phyloP scores from a whole-genome alignment of 2,329 filamentous ascomycete genomes.

The Fusarium sp. region DNA sequence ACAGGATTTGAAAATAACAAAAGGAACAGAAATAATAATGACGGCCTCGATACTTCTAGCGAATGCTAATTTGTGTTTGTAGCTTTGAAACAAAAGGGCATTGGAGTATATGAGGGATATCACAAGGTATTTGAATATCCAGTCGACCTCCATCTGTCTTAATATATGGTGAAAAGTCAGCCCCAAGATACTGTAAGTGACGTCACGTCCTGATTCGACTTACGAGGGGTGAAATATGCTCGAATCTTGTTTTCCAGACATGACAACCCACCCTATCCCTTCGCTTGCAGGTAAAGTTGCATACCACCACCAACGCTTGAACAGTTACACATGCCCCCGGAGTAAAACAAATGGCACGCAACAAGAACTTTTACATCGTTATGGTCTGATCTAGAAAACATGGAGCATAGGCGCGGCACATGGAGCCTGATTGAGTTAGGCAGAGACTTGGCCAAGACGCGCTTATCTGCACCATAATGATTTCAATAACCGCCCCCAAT shows the following conservation, averaged over 20 bases:
- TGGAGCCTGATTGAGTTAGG: slow-evolving; percentile 17
- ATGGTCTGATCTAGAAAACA: not conserved
- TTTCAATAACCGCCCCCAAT: not conserved
- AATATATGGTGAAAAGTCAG: not conserved
- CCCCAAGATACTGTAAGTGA: slow-evolving; percentile 20
- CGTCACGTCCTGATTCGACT: slow-evolving; percentile 12
- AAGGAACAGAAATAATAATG: slow-evolving; percentile 15
- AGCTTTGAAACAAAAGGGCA: not conserved
- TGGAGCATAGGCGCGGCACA: slow-evolving; percentile 16
- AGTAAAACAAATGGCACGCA: slow-evolving; percentile 2
- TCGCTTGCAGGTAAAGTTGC: not conserved
- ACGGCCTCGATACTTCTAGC: slow-evolving; percentile 27
- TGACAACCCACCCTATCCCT: not conserved
- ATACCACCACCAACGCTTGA: not conserved
- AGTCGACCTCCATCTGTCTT: not conserved
- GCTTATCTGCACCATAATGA: slow-evolving; percentile 15
- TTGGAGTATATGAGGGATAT: not conserved
- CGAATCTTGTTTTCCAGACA: slow-evolving; percentile 15
- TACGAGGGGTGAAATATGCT: not conserved
- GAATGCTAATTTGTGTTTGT: slow-evolving; percentile 3
- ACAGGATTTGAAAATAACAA: slow-evolving; percentile 29
- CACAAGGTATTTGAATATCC: slow-evolving; percentile 11
- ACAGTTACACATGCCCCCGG: slow-evolving; percentile 7
- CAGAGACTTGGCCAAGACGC: slow-evolving; percentile 3
- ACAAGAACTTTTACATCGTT: not conserved